Evolutionary conservation across 768 basidiomycete species (phyloP), one percentile per base, ranked within the genome.

Genomic region (Lentinus brumalis): DNA sequence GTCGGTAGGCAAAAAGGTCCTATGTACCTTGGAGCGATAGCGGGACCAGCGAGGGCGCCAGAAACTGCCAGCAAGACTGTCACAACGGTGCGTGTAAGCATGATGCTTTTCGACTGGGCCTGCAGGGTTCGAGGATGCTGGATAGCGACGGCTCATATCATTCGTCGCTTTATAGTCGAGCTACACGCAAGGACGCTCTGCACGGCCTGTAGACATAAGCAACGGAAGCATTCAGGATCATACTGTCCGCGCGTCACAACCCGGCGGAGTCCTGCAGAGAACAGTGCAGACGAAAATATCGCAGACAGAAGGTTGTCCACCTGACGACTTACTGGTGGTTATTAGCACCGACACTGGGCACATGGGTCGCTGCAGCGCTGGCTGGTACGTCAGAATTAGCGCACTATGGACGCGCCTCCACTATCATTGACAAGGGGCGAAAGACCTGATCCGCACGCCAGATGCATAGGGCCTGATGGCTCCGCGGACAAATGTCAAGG

Each of bases 41-140:
- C 41, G 10, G 75, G 72, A 14, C 66, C 63, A 12, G 72, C 76
- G 35, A 75, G 56, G 11, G 72, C 71, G 14, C 63, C 57, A 47
- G 59, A 31, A 5, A 70, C 63, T 42, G 70, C 65, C 46, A 77
- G 66, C 32, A 78, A 56, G 44, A 75, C 49, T 60, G 64, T 65
- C 62, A 74, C 59, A 31, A 69, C 54, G 45, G 31, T 26, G 44
- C 7, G 38, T 10, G 11, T 29, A 14, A 31, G 18, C 54, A 35
- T 56, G 44, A n/a, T 42, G 8, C 7, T 18, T 45, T 69, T 35
- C 35, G 35, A 35, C 35, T 35, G 35, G 35, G 11, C 1, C 35
- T 35, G 35, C 35, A 35, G 35, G 35, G 11, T 35, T 6, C 35
- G 35, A 35, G 21, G 46, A 26, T 26, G 6, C 14, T 29, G 46